phyloP scores from a whole-genome alignment of 2,329 filamentous ascomycete genomes.

The Ambrosiella cleistominuta region DNA sequence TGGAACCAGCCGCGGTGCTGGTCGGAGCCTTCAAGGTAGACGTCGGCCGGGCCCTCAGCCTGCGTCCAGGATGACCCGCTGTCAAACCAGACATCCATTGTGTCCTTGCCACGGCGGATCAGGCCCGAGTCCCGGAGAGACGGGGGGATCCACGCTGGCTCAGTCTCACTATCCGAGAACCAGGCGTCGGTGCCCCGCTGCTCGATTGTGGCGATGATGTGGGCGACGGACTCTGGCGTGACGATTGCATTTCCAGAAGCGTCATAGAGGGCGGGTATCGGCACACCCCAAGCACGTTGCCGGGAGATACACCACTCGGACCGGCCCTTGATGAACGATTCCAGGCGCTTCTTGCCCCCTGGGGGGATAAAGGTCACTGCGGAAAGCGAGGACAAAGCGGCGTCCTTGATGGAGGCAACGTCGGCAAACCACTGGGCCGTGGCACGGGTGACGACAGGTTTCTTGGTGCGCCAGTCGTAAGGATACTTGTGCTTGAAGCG shows the following conservation, averaged over 20 bases:
- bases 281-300: conserved; percentile 90
- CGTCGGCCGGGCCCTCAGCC: conserved; percentile 44
- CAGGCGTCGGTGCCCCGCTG: conserved; percentile 75
- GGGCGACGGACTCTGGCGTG: conserved; percentile 58
- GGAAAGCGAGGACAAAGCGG: conserved; percentile 51
- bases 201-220: conserved; percentile 66
- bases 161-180: conserved; percentile 70
- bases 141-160: conserved; percentile 58
- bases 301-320: conserved; percentile 97
- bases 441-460: conserved; percentile 75
- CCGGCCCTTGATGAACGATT: conserved; percentile 71
- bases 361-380: conserved; percentile 65
- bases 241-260: conserved; percentile 58
- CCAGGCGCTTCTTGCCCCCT: conserved; percentile 53
- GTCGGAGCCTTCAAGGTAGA: conserved; percentile 87
- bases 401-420: conserved; percentile 62
- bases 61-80: conserved; percentile 85
- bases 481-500: conserved; percentile 81
- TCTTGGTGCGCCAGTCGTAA: conserved; percentile 93
- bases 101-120: conserved; percentile 69
- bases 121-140: conserved; percentile 32
- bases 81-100: conserved; percentile 99
- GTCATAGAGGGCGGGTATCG: conserved; percentile 79
- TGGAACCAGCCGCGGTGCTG: conserved; percentile 99
- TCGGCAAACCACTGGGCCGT: conserved; percentile 98